Evolutionary conservation across 2,329 filamentous ascomycete species (phyloP).

Genomic region (Aspergillus phoenicis): DNA sequence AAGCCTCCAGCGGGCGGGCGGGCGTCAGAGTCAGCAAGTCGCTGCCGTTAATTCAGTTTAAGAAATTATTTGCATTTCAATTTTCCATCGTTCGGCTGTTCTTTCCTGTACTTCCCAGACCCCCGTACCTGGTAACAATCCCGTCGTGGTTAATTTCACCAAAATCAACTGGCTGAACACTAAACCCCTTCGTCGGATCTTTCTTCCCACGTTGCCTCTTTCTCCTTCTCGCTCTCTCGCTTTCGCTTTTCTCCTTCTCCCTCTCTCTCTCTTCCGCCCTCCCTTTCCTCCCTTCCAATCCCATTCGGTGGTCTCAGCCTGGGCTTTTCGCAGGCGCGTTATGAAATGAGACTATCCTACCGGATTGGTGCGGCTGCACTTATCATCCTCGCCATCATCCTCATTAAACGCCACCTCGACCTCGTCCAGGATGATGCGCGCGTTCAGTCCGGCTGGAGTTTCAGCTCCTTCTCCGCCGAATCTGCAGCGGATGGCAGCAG

Average conservation of each 20-base stretch:
- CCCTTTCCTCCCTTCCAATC: slow-evolving; percentile 11
- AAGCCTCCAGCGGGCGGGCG: slow-evolving; percentile 9
- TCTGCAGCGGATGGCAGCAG: slow-evolving; percentile 11
- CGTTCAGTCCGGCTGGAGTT: slow-evolving; percentile 32
- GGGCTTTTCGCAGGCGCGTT: slow-evolving; percentile 15
- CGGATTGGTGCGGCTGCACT: slow-evolving; percentile 34
- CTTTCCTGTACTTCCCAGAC: background rate
- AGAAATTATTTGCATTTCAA: background rate
- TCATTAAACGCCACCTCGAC: slow-evolving; percentile 31
- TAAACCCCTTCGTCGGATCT: background rate
- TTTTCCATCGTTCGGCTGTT: background rate
- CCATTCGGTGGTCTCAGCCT: slow-evolving; percentile 5
- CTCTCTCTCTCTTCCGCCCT: slow-evolving; percentile 1
- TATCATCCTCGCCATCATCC: slow-evolving; percentile 32
- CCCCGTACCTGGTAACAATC: background rate
- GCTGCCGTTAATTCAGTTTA: background rate
- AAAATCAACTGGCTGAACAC: background rate
- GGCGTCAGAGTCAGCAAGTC: slow-evolving; percentile 1
- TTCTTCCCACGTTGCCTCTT: slow-evolving; percentile 4
- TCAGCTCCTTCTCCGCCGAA: slow-evolving; percentile 21
- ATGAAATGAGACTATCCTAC: slow-evolving; percentile 31
- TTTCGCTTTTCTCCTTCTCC: slow-evolving; percentile 9
- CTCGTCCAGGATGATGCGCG: slow-evolving; percentile 20
- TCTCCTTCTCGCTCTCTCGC: slow-evolving; percentile 7
- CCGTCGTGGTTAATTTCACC: background rate